These are phyloP conservation scores for Stachybotrys chartarum DNA, from an alignment of 2,329 filamentous ascomycete species.

Conservation along the genomic window DNA sequence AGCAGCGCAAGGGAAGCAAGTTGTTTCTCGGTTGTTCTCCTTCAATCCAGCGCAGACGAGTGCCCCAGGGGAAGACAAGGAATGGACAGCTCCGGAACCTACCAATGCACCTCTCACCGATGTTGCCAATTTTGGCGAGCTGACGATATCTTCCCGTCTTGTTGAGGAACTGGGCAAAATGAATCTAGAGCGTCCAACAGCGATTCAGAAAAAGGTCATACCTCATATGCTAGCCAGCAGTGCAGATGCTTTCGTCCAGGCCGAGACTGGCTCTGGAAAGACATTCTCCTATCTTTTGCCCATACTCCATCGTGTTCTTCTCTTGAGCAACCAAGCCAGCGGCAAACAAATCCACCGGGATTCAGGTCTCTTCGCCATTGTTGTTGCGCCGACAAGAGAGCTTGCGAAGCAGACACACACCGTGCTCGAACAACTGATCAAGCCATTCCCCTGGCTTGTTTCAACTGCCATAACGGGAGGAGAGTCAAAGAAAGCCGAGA, in stretches of 20 bases:
- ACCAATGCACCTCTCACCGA: constrained; percentile 87
- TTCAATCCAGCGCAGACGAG: constrained; percentile 75
- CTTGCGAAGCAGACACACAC: constrained; percentile 87
- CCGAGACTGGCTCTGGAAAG: constrained; percentile 95
- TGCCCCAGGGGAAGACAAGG: constrained; percentile 43
- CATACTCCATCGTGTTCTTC: constrained; percentile 80
- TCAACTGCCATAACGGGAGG: constrained; percentile 73
- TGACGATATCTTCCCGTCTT: constrained; percentile 74
- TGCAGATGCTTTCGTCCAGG: constrained; percentile 90
- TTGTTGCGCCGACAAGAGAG: constrained; percentile 91
- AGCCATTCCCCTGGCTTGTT: constrained; percentile 91
- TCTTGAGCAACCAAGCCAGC: constrained; percentile 55
- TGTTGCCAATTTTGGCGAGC: constrained; percentile 77
- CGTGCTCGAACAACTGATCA: constrained; percentile 76
- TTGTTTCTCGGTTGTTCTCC: constrained; percentile 88
- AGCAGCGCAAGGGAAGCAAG: constrained; percentile 33
- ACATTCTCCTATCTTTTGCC: constrained; percentile 93
- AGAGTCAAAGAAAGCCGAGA: constrained; percentile 72
- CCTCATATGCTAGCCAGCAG: constrained; percentile 72
- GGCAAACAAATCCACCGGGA: constrained; percentile 63
- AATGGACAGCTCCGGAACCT: constrained; percentile 56
- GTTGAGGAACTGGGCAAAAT: constrained; percentile 84
- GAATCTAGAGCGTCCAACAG: constrained; percentile 82
- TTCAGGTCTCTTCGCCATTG: constrained; percentile 85
- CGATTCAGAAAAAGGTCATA: constrained; percentile 87